Percentiles rank a stretch among this genome's conserved stretches.
Conservation (phyloP, 768 basidiomycete species). For the Austroboletus festivus region DNA sequence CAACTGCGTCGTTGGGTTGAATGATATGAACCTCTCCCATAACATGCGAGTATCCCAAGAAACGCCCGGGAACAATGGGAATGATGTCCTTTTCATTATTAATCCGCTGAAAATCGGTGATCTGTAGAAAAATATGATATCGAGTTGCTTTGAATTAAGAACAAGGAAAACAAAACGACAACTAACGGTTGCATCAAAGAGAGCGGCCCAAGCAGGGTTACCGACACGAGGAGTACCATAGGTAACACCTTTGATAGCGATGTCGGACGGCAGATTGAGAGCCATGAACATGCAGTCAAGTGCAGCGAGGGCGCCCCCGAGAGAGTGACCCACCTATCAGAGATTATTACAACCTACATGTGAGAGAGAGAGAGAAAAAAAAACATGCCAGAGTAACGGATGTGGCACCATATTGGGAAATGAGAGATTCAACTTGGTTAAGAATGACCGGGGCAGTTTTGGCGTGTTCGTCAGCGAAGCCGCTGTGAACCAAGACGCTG, state of each 20-base stretch:
- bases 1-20: constrained; percentile 31
- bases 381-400: constrained; percentile 43
- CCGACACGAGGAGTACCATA: constrained; percentile 32
- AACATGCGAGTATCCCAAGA: constrained; percentile 44
- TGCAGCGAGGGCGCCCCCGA: constrained; percentile 52
- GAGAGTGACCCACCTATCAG: constrained; percentile 45
- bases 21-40: constrained; percentile 45
- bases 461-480: constrained; percentile 53
- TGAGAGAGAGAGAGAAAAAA: constrained; percentile 3
- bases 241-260: constrained; percentile 31
- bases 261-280: constrained; percentile 42
- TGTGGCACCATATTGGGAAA: constrained; percentile 36
- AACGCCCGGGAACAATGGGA: constrained; percentile 54
- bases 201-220: constrained; percentile 26
- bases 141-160: neutral
- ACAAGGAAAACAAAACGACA: constrained; percentile 1
- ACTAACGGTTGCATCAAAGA: constrained; percentile 26
- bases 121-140: constrained; percentile 3
- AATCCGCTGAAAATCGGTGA: constrained; percentile 26
- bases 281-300: constrained; percentile 48
- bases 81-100: constrained; percentile 41
- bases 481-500: constrained; percentile 46
- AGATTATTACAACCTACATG: neutral
- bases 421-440: constrained; percentile 38
- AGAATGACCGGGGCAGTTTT: constrained; percentile 45